Conservation (phyloP, 305 asterid species). For the Rubia peregrina region DNA sequence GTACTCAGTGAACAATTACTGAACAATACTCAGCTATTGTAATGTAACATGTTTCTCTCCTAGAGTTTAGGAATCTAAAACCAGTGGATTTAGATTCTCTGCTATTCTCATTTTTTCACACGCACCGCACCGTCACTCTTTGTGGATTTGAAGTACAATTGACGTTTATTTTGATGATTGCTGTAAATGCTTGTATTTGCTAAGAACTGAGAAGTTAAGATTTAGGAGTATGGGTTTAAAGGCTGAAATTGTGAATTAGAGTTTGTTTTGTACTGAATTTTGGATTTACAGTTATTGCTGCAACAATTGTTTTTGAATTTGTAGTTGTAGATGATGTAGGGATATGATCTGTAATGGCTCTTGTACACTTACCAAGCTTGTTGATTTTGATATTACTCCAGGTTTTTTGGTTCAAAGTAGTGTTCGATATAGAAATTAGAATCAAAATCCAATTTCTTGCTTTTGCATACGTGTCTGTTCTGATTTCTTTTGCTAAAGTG, state of each 20-base stretch:
- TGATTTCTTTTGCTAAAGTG: background rate
- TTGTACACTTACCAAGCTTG: too few species aligned
- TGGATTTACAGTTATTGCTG: background rate
- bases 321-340: too few species aligned
- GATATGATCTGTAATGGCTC: too few species aligned
- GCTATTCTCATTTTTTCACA: too few species aligned
- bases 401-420: background rate
- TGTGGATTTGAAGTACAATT: background rate
- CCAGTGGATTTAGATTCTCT: slow-evolving; percentile 6
- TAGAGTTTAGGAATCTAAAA: background rate
- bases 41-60: background rate
- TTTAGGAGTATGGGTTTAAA: background rate
- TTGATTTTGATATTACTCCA: background rate
- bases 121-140: background rate
- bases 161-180: background rate
- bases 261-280: background rate
- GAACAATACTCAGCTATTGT: background rate
- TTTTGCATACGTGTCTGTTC: background rate
- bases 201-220: background rate
- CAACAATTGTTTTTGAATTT: too few species aligned
- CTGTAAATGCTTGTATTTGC: background rate
- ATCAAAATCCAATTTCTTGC: background rate
- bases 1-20: background rate
- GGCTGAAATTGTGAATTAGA: background rate
- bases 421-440: too few species aligned